Evolutionary conservation across 805 yeast species (phyloP), one percentile per base, ranked within the genome.

Genomic region (Nakazawaea molendinolei): DNA sequence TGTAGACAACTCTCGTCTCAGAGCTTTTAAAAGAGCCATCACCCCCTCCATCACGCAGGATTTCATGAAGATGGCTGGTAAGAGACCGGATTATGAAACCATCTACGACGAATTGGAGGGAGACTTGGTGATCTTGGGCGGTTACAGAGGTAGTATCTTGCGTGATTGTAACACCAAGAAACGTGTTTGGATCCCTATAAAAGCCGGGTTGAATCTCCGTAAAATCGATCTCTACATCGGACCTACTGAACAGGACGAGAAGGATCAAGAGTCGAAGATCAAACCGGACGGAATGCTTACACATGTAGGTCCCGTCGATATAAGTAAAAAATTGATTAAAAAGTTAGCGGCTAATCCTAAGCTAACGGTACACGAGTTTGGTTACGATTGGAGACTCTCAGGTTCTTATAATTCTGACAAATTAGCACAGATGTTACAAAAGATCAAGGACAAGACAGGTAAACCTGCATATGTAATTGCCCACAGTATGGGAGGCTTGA

Each of bases 401-500:
- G 67, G 76, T 2, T 83, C 76, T 28, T 53, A 76, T 4, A 60
- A 68, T 14, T 62, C 83, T 9, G 52, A 58, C 5, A 67, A 76
- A 42, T 60, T 89, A n/a, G 59, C 57, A 23, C 56, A 65, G n/a
- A 66, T 65, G 33, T 53, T 85, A 12, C 44, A 48, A 14, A 50
- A 63, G 5, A 58, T 86, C 19, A 65, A 71, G 31, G 53, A 63
- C 8, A 49, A 56, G 18, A 48, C 50, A 26, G 75, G 74, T 13
- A 70, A 71, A 42, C 86, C 84, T 9, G 69, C 79, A 0, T 59
- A 80, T 18, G 75, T 89, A 1, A 74, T 89, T 35, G 92, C 92
- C 0, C 97, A 89, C 55, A 86, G 95, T 0, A 87, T 89, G 96
- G 97, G 97, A 36, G 97, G 97, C 0, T 52, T 89, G 23, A 70